phyloP scores from a whole-genome alignment of 2,329 filamentous ascomycete species.

The Talaromyces verruculosus region DNA sequence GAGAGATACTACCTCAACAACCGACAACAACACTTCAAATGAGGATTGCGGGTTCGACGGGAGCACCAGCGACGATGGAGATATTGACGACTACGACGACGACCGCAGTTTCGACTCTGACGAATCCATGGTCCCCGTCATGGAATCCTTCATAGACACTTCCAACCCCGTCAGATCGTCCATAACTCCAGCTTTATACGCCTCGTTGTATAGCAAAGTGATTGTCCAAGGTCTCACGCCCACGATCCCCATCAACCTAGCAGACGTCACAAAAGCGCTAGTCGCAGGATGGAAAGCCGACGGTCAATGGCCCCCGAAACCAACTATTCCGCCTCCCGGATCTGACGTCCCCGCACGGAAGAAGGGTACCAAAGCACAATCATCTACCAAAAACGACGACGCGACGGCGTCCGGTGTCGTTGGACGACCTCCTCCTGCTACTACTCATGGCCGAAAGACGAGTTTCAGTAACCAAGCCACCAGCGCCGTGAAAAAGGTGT shows the following conservation, averaged over 20 bases:
- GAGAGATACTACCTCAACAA: slow-evolving; percentile 7
- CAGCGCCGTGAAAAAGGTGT: slow-evolving; percentile 43
- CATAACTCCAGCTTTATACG: slow-evolving; percentile 72
- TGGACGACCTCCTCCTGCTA: background rate
- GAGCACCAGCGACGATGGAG: slow-evolving; percentile 9
- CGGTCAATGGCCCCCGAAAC: slow-evolving; percentile 83
- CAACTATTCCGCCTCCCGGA: slow-evolving; percentile 35
- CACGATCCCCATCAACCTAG: slow-evolving; percentile 81
- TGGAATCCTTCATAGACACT: slow-evolving; percentile 69
- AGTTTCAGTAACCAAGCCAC: slow-evolving; percentile 31
- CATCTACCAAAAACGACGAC: slow-evolving; percentile 10
- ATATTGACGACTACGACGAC: slow-evolving; percentile 16
- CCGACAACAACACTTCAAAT: background rate
- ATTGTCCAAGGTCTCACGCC: slow-evolving; percentile 77
- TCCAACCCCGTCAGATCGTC: slow-evolving; percentile 74
- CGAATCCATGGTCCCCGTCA: slow-evolving; percentile 68
- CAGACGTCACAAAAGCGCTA: slow-evolving; percentile 75
- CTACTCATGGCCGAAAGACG: slow-evolving; percentile 7
- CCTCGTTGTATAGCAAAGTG: slow-evolving; percentile 86
- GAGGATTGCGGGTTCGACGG: background rate
- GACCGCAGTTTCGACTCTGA: slow-evolving; percentile 38
- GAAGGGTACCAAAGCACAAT: slow-evolving; percentile 16
- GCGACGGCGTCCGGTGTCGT: background rate
- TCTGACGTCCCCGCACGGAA: slow-evolving; percentile 24
- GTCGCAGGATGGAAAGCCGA: slow-evolving; percentile 91